Evolutionary conservation across 2,329 filamentous ascomycete species (phyloP), one percentile per base, ranked within the genome.

Genomic region (Triangularia verruculosa): DNA sequence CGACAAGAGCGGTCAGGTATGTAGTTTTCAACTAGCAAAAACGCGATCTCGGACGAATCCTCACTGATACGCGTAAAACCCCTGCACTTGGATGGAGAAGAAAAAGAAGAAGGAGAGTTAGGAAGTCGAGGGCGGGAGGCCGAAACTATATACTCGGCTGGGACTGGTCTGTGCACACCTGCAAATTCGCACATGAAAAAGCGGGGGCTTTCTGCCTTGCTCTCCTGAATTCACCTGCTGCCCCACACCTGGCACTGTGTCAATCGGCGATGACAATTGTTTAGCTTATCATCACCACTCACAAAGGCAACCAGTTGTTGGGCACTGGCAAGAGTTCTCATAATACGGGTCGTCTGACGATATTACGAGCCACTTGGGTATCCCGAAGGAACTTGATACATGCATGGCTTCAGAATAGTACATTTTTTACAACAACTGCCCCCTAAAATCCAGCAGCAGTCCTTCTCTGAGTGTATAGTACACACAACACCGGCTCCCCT

Each of bases 21-120:
- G 82, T 90, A 91, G 89, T 90, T 91, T 90, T 90, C 89, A 91
- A 91, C 88, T 90, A 92, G 89, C 89, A 92, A 91, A 90, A 91
- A 91, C 84, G 85, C 85, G 84, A 86, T 86, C 88, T 92, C 90
- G 86, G 90, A 92, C 87, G 85, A 87, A 88, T 91, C 89, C 87
- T 92, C 89, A 92, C 87, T 89, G 88, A 86, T 86, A 88, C 85
- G 85, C 87, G 84, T 91, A 89, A 89, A 85, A 88, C 89, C 88
- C 86, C 79, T 88, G 87, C 87, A 89, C 86, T 82, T 75, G 80
- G 83, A 86, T 86, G 78, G 72, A 74, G 79, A 76, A 69, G 75
- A 76, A 82, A 79, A 74, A 71, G 72, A 74, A 72, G 73, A 74
- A 74, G 63, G 71, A 60, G 63, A 65, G n/a, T n/a, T n/a, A n/a